A percentile compares a stretch with the other conserved stretches of the same genome.
Evolutionary conservation across 2,329 filamentous ascomycete species (phyloP).

Genomic region (Dothidotthia symphoricarpi): DNA sequence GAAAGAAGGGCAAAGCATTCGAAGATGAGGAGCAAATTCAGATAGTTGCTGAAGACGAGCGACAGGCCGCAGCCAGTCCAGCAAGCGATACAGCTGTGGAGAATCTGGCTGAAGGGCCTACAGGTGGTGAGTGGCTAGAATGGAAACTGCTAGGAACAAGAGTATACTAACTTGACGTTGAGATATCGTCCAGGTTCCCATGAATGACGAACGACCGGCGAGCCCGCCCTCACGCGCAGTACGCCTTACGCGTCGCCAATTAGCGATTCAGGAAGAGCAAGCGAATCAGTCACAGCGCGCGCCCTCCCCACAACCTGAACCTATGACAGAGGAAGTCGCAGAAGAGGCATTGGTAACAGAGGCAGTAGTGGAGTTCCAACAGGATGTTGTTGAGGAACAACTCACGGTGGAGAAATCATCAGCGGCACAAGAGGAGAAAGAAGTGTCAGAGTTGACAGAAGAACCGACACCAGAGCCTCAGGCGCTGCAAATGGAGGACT

Average conservation of each 20-base stretch:
- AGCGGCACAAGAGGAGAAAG: slow-evolving; percentile 5
- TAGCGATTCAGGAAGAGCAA: slow-evolving; percentile 34
- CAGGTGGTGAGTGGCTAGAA: slow-evolving; percentile 19
- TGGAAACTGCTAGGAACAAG: no score
- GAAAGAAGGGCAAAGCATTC: slow-evolving; percentile 27
- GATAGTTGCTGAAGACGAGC: slow-evolving; percentile 21
- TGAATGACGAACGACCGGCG: slow-evolving; percentile 22
- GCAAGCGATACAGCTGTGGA: slow-evolving; percentile 24
- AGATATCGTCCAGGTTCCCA: slow-evolving; percentile 22
- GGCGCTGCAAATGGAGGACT: slow-evolving; percentile 1
- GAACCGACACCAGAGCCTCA: slow-evolving; percentile 1
- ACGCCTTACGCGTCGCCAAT: slow-evolving; percentile 37
- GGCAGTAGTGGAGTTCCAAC: no score
- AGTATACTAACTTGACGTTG: no score
- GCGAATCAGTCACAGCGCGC: neutral
- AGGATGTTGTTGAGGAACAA: no score
- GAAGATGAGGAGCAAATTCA: slow-evolving; percentile 22
- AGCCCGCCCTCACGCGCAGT: slow-evolving; percentile 28
- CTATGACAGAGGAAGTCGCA: slow-evolving; percentile 4
- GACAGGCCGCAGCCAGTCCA: slow-evolving; percentile 18
- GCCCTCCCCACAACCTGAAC: slow-evolving; percentile 10
- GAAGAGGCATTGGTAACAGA: neutral
- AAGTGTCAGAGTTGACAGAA: slow-evolving; percentile 1
- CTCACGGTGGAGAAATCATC: no score
- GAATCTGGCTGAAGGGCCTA: slow-evolving; percentile 12